Evolutionary conservation across 768 basidiomycete species (phyloP), one percentile per base, ranked within the genome.

Genomic region (Pleurotus tuber-regium): DNA sequence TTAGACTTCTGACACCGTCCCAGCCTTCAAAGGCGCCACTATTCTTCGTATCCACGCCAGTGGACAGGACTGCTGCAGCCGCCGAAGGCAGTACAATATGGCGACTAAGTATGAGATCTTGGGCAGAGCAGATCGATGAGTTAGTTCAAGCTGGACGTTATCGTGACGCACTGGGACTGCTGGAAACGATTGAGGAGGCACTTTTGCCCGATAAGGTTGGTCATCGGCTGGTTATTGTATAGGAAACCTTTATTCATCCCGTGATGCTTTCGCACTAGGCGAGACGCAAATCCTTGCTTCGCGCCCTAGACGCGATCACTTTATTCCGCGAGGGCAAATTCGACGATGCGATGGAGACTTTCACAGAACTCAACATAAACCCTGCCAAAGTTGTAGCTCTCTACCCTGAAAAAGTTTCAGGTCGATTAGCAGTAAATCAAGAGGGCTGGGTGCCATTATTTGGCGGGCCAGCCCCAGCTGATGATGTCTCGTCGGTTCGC

Each of bases 371-470:
- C 35, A 87, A 98, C 57, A 74, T 94, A 58, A 95, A 95, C 61
- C 97, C 97, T 0, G 92, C 95, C 0, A 92, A 94, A 61, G 91
- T 99, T 2, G 78, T 98, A 18, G 87, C 94, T 1, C 71, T 98
- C 4, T 99, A 92, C 66, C 89, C 92, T 0, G 83, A 88, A 29
- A 74, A 75, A 10, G 80, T 98, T 2, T 79, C 92, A 1, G 96
- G 96, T 4, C 77, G 89, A 26, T 68, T 98, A 6, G 74, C 84
- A 4, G 80, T 87, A 0, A 80, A 84, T 9, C 77, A 70, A 38
- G 84, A 86, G 1, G 70, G 74, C 5, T 94, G 92, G 89, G 86
- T 96, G 61, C 72, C 77, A 4, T 69, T 95, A 2, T 97, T 90
- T 63, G 95, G 92, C 4, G 96, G 95, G 2, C 85, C 82, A 16